Conservation (phyloP, 495 filamentous ascomycete genomes). For the Coniosporium apollinis region DNA sequence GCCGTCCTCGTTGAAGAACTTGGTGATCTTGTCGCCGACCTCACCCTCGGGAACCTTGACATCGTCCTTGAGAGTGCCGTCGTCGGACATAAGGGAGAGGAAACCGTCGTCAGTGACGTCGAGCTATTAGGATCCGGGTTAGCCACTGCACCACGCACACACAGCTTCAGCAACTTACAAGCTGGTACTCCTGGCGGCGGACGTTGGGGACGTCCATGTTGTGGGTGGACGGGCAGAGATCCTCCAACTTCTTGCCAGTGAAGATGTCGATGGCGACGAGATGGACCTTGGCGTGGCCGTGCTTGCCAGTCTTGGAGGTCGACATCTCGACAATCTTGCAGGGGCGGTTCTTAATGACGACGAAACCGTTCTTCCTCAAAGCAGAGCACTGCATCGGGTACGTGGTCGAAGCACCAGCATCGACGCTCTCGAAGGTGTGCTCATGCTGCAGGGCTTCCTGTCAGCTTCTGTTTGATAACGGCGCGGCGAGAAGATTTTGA, state of each 20-base stretch:
- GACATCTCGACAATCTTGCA: constrained; percentile 99
- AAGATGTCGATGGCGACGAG: constrained; percentile 96
- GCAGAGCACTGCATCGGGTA: constrained; percentile 99
- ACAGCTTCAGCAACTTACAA: constrained; percentile 72
- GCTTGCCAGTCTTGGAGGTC: constrained; percentile 99
- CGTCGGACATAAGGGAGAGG: constrained; percentile 72
- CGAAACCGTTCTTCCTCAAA: constrained; percentile 94
- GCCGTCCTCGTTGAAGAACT: constrained; percentile 55
- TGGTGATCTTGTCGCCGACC: constrained; percentile 60
- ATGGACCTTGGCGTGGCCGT: constrained; percentile 99
- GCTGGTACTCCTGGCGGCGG: constrained; percentile 73
- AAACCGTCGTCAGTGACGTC: constrained; percentile 81
- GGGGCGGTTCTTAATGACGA: constrained; percentile 93
- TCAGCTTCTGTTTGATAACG: no score
- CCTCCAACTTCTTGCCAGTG: constrained; percentile 98
- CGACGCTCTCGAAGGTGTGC: constrained; percentile 76
- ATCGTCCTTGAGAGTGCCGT: constrained; percentile 77
- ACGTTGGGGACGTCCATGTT: constrained; percentile 99
- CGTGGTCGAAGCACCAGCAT: constrained; percentile 85
- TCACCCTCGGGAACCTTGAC: constrained; percentile 88
- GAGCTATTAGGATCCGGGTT: no score
- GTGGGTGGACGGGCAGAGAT: constrained; percentile 98
- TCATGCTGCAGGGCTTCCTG: constrained; percentile 49
- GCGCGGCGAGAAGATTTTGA: no score
- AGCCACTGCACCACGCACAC: no score